Percentiles rank a stretch among this genome's conserved stretches.
Evolutionary conservation across 495 filamentous ascomycete genomes (phyloP).

Genomic region (Aspergillus affinis): DNA sequence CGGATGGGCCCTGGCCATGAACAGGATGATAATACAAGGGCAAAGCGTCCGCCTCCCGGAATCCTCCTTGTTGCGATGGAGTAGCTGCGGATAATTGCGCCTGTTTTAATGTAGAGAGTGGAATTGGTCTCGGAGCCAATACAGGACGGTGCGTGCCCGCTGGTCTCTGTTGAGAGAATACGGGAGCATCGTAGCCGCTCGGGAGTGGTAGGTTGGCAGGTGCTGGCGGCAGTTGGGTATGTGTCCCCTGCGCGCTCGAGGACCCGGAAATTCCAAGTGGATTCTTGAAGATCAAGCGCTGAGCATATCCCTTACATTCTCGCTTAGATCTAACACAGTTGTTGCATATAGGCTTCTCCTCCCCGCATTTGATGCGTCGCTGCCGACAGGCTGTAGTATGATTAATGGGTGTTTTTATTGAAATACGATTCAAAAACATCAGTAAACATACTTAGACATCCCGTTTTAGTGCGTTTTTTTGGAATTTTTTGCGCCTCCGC

Average conservation of each 20-base stretch:
- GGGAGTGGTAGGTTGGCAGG: constrained; percentile 21
- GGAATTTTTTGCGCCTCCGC: constrained; percentile 26
- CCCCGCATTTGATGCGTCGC: constrained; percentile 95
- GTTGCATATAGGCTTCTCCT: constrained; percentile 85
- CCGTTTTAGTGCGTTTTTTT: constrained; percentile 88
- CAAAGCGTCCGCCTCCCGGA: neutral
- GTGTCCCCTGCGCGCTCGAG: constrained; percentile 29
- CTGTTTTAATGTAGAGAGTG: constrained; percentile 17
- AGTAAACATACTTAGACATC: constrained; percentile 78
- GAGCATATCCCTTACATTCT: constrained; percentile 91
- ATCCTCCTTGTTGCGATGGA: neutral
- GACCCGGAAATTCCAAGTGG: constrained; percentile 63
- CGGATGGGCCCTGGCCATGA: neutral
- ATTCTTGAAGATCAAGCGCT: constrained; percentile 89
- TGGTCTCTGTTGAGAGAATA: constrained; percentile 35
- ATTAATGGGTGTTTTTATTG: constrained; percentile 13
- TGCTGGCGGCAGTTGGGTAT: constrained; percentile 23
- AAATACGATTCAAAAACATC: neutral
- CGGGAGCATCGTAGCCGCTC: constrained; percentile 19
- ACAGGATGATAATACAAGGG: neutral
- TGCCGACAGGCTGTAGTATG: constrained; percentile 78
- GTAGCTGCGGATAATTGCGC: constrained; percentile 4
- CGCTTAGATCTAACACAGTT: constrained; percentile 96
- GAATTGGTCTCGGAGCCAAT: constrained; percentile 34
- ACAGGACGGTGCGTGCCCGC: constrained; percentile 33